Evolutionary conservation across 1,284 basidiomycete species (phyloP).

Genomic region (Singerocomus inundabilis): DNA sequence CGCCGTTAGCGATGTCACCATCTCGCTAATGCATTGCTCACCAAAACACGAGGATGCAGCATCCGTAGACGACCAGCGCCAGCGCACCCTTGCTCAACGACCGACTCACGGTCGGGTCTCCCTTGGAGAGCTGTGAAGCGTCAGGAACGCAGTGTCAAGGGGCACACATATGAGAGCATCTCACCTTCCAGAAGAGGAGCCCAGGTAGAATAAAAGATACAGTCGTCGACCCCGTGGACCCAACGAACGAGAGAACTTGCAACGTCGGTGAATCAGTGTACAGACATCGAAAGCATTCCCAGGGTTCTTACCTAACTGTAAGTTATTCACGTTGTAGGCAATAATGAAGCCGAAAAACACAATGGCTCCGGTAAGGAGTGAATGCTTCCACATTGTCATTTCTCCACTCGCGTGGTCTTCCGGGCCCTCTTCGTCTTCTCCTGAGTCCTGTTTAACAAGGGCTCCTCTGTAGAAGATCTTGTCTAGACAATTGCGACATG

Average conservation of each 20-base stretch:
- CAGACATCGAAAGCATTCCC: slow-evolving; percentile 8
- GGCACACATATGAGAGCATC: slow-evolving; percentile 17
- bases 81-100: slow-evolving; percentile 62
- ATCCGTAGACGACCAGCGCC: slow-evolving; percentile 73
- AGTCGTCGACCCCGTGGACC: slow-evolving; percentile 93
- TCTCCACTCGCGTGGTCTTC: slow-evolving; percentile 58
- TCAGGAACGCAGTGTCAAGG: slow-evolving; percentile 7
- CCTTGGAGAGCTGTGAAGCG: slow-evolving; percentile 62
- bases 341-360: slow-evolving; percentile 71
- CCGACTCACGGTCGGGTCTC: slow-evolving; percentile 60
- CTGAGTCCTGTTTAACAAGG: slow-evolving; percentile 33
- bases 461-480: slow-evolving; percentile 71
- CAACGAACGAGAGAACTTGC: slow-evolving; percentile 91
- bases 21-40: slow-evolving; percentile 40
- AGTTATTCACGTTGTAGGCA: slow-evolving; percentile 81
- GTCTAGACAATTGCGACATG: slow-evolving; percentile 90
- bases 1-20: slow-evolving; percentile 5
- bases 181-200: slow-evolving; percentile 78
- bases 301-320: slow-evolving; percentile 70
- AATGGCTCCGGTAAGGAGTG: slow-evolving; percentile 72
- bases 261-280: slow-evolving; percentile 15
- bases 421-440: slow-evolving; percentile 46
- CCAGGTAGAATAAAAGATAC: slow-evolving; percentile 98
- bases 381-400: slow-evolving; percentile 74
- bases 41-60: slow-evolving; percentile 86